A percentile compares a stretch with the other conserved stretches of the same genome.
phyloP scores from a whole-genome alignment of 2,329 filamentous ascomycete species.

The Fusarium sulawesiense region DNA sequence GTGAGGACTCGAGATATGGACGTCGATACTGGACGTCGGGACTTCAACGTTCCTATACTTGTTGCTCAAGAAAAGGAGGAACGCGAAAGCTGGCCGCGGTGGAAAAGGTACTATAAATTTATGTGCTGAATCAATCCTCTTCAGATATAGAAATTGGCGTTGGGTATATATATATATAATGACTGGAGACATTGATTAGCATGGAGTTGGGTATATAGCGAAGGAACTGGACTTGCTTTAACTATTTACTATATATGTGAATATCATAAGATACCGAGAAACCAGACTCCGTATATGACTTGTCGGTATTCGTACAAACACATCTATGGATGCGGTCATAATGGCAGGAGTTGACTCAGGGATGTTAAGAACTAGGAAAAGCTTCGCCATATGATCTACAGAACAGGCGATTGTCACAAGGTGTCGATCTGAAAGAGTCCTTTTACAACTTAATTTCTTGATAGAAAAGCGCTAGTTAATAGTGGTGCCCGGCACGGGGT shows the following conservation, averaged over 20 bases:
- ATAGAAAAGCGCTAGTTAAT: neutral
- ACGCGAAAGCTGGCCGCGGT: conserved; percentile 74
- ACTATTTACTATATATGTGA: neutral
- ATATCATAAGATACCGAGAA: neutral
- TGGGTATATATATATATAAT: conserved; percentile 17
- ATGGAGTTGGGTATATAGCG: conserved; percentile 28
- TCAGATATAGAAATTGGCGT: neutral
- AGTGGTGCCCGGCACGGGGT: conserved; percentile 24
- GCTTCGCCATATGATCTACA: neutral
- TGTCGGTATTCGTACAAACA: no score
- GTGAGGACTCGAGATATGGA: conserved; percentile 82
- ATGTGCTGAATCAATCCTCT: conserved; percentile 65
- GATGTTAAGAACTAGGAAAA: neutral
- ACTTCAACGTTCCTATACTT: conserved; percentile 83
- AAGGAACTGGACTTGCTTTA: neutral
- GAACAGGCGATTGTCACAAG: neutral
- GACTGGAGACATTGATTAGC: conserved; percentile 23
- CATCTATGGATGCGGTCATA: neutral
- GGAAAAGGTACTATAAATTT: conserved; percentile 81
- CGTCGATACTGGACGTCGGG: conserved; percentile 83
- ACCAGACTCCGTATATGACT: neutral
- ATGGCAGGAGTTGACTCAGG: neutral
- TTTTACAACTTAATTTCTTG: neutral
- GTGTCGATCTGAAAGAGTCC: neutral
- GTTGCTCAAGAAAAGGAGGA: conserved; percentile 85